Evolutionary conservation across 257 asterid genomes (phyloP).

Genomic region (Nemophila menziesii): DNA sequence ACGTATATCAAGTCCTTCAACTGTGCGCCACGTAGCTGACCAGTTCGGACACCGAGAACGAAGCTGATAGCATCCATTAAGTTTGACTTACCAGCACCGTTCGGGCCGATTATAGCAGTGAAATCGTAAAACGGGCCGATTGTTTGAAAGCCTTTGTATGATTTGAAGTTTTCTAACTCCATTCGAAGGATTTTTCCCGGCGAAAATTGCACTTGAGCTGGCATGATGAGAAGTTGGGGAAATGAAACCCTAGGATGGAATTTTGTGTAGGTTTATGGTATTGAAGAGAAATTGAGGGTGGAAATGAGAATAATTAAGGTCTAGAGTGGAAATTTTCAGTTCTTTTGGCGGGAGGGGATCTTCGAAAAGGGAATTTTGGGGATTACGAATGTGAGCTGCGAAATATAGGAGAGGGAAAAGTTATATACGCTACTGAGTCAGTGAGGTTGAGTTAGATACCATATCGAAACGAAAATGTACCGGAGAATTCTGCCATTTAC

Average conservation of each 20-base stretch:
- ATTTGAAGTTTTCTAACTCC: conserved; percentile 84
- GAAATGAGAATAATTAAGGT: conserved; percentile 7
- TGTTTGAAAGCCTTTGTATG: conserved; percentile 77
- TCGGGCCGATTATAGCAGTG: conserved; percentile 93
- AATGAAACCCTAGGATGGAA: conserved; percentile 19
- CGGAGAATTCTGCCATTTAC: no score
- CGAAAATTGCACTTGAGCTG: conserved; percentile 19
- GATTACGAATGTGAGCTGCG: background rate
- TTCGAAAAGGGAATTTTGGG: background rate
- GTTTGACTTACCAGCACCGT: conserved; percentile 96
- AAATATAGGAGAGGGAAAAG: background rate
- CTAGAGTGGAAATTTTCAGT: conserved; percentile 5
- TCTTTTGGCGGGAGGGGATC: conserved; percentile 2
- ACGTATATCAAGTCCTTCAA: conserved; percentile 76
- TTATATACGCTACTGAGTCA: background rate
- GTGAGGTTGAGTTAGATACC: background rate
- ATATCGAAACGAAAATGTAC: no score
- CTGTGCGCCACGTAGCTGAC: conserved; percentile 90
- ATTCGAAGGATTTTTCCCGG: conserved; percentile 77
- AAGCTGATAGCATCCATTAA: conserved; percentile 98
- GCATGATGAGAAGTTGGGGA: conserved; percentile 28
- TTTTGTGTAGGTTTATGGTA: background rate
- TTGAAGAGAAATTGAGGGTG: conserved; percentile 2
- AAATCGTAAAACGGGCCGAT: conserved; percentile 92
- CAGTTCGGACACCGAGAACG: conserved; percentile 95